Conservation (phyloP, 2,329 filamentous ascomycete species). For the Diaporthe amygdali region DNA sequence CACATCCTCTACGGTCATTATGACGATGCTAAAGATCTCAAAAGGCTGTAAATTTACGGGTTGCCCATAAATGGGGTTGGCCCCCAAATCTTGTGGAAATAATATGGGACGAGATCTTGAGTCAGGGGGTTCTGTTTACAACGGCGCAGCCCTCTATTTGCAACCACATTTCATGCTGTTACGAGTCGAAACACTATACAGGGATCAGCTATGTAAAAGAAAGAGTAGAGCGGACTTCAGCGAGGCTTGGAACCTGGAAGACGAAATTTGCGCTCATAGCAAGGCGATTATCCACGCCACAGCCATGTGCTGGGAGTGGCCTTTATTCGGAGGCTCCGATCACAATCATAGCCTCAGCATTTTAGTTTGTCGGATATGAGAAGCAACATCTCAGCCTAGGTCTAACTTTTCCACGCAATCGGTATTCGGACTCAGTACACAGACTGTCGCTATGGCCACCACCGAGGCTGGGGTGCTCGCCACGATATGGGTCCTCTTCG, state of each 20-base stretch:
- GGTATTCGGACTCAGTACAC: not conserved
- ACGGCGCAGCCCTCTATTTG: not conserved
- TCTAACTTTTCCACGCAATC: not conserved
- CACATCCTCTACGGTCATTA: not conserved
- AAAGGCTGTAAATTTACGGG: not conserved
- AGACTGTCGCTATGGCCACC: not conserved
- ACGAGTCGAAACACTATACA: not conserved
- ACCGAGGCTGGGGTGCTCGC: not conserved
- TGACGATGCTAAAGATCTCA: not conserved
- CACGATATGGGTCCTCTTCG: constrained; percentile 8
- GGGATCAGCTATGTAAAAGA: not conserved
- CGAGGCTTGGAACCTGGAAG: constrained; percentile 4
- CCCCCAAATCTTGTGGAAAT: not conserved
- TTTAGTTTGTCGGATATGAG: not conserved
- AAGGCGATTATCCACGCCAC: not conserved
- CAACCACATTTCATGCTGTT: not conserved
- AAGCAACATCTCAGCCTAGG: not conserved
- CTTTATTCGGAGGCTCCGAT: not conserved
- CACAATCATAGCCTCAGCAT: not conserved
- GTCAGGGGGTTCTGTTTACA: not conserved
- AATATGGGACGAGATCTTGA: not conserved
- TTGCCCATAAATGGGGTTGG: not conserved
- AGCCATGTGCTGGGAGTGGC: not conserved
- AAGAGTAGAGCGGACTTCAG: constrained; percentile 1
- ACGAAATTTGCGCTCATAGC: constrained; percentile 5